Evolutionary conservation across 768 basidiomycete genomes (phyloP).

Genomic region (Calocera cornea): DNA sequence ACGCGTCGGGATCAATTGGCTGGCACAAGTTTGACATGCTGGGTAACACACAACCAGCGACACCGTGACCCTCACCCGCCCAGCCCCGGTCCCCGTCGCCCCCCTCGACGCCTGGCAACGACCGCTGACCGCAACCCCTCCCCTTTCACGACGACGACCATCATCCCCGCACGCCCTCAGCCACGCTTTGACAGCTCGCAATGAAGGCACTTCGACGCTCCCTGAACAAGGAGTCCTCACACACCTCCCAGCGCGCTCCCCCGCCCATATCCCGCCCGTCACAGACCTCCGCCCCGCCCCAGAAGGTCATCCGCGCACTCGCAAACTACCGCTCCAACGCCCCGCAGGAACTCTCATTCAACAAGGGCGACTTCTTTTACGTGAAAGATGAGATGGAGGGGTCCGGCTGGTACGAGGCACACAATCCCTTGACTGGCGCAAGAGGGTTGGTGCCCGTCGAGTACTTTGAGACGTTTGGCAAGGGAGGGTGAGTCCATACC

Average conservation of each 20-base stretch:
- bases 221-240: slow-evolving; percentile 44
- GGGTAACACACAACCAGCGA: neutral
- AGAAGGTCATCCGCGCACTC: slow-evolving; percentile 88
- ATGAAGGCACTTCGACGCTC: slow-evolving; percentile 83
- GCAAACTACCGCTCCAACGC: slow-evolving; percentile 48
- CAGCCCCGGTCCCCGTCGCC: neutral
- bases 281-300: slow-evolving; percentile 64
- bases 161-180: neutral
- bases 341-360: slow-evolving; percentile 79
- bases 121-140: neutral
- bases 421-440: slow-evolving; percentile 83
- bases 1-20: neutral
- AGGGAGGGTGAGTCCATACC: slow-evolving; percentile 45
- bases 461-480: slow-evolving; percentile 84
- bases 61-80: neutral
- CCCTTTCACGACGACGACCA: neutral
- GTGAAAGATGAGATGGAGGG: slow-evolving; percentile 60
- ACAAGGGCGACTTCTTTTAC: slow-evolving; percentile 95
- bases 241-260: slow-evolving; percentile 52
- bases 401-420: slow-evolving; percentile 72
- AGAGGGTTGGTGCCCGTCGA: slow-evolving; percentile 78
- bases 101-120: neutral
- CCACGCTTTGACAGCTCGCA: slow-evolving; percentile 12
- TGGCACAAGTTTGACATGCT: slow-evolving; percentile 3
- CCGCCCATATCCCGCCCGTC: slow-evolving; percentile 57